Percentiles rank a stretch among this genome's conserved stretches.
phyloP scores from a whole-genome alignment of 139 green algal species.

The Mesotaenium endlicherianum region DNA sequence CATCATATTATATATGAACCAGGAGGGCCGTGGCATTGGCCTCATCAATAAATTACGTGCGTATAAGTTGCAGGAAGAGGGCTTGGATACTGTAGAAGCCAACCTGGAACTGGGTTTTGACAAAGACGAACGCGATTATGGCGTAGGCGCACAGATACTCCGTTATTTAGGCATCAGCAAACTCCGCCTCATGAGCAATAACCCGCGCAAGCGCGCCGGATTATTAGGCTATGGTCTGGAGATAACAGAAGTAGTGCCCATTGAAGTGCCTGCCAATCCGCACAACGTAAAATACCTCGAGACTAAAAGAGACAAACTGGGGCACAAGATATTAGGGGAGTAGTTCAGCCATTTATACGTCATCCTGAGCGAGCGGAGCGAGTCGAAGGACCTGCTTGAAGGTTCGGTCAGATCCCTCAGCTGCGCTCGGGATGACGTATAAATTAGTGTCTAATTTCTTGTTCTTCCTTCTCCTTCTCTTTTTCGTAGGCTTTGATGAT shows the following conservation, averaged over 20 bases:
- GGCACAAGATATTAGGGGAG: slow-evolving; percentile 51
- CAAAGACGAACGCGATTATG: slow-evolving; percentile 56
- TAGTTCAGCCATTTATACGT: too few relatives aligned
- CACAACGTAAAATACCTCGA: slow-evolving; percentile 57
- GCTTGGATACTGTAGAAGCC: slow-evolving; percentile 60
- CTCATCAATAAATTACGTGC: slow-evolving; percentile 55
- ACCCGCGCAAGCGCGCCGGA: slow-evolving; percentile 54
- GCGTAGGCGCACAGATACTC: slow-evolving; percentile 31
- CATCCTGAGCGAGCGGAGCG: too few relatives aligned
- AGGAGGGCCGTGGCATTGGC: slow-evolving; percentile 59
- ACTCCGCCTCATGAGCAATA: slow-evolving; percentile 60
- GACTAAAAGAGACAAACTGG: slow-evolving; percentile 52
- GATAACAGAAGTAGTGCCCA: not conserved
- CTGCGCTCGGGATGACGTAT: too few relatives aligned
- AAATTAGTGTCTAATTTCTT: too few relatives aligned
- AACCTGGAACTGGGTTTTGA: slow-evolving; percentile 57
- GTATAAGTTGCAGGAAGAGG: too few relatives aligned
- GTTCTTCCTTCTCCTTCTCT: too few relatives aligned
- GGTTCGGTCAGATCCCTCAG: too few relatives aligned
- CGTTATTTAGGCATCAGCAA: slow-evolving; percentile 49
- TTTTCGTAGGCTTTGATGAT: not conserved
- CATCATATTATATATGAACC: slow-evolving; percentile 56
- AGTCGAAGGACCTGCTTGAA: too few relatives aligned
- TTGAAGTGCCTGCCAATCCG: not conserved
- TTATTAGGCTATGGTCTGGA: not conserved